Evolutionary conservation across 2,329 filamentous ascomycete genomes (phyloP).

Genomic region (Macrophomina phaseolina): DNA sequence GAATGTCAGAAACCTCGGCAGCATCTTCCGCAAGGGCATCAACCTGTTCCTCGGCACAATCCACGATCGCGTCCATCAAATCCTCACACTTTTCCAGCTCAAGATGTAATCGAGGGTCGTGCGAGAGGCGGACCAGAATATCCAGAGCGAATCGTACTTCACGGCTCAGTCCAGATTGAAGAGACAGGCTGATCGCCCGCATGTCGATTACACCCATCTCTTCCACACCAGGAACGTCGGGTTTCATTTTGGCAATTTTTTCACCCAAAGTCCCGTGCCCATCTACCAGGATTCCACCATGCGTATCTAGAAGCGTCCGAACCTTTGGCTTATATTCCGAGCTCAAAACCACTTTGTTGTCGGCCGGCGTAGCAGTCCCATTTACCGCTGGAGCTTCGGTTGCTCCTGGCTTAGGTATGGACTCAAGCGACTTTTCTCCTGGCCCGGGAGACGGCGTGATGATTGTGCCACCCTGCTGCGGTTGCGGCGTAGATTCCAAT

Average conservation of each 20-base stretch:
- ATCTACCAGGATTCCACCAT: slow-evolving; percentile 75
- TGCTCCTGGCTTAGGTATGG: slow-evolving; percentile 21
- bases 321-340: slow-evolving; percentile 40
- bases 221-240: slow-evolving; percentile 73
- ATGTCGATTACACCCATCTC: slow-evolving; percentile 92
- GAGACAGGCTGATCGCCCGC: slow-evolving; percentile 82
- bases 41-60: slow-evolving; percentile 88
- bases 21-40: slow-evolving; percentile 85
- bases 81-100: slow-evolving; percentile 82
- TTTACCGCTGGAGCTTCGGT: slow-evolving; percentile 32
- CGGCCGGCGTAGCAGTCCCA: slow-evolving; percentile 28
- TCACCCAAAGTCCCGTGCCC: slow-evolving; percentile 68
- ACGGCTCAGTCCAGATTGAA: slow-evolving; percentile 86
- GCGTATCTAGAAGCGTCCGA: slow-evolving; percentile 53
- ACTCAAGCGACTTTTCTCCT: slow-evolving; percentile 36
- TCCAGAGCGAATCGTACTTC: slow-evolving; percentile 92
- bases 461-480: slow-evolving; percentile 35
- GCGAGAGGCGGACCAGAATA: slow-evolving; percentile 75
- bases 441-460: slow-evolving; percentile 37
- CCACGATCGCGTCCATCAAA: slow-evolving; percentile 82
- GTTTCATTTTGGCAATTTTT: slow-evolving; percentile 71
- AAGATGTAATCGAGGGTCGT: slow-evolving; percentile 66
- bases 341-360: slow-evolving; percentile 26
- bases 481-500: slow-evolving; percentile 43
- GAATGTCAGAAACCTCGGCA: slow-evolving; percentile 83